Evolutionary conservation across 371 early-diverging fungal species (phyloP).

Genomic region (Coemansia sp.): DNA sequence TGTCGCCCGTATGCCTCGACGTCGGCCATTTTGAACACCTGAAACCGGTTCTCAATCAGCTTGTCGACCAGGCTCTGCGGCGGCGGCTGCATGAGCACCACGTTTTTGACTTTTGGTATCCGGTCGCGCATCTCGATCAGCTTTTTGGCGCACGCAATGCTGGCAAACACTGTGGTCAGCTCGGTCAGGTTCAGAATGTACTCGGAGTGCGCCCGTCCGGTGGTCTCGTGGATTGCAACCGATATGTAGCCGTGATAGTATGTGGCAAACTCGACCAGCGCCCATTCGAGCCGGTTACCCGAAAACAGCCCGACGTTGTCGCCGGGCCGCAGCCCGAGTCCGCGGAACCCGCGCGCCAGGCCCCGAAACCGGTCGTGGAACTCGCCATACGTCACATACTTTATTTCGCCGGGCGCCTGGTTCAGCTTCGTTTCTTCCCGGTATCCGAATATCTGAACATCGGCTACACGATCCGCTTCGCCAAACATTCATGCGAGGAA

Average conservation of each 20-base stretch:
- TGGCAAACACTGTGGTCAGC: constrained; percentile 67
- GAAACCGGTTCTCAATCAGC: constrained; percentile 35
- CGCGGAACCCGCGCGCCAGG: constrained; percentile 42
- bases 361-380: constrained; percentile 57
- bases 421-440: constrained; percentile 54
- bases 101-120: constrained; percentile 60
- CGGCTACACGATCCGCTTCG: constrained; percentile 10
- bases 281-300: constrained; percentile 94
- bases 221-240: constrained; percentile 92
- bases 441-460: constrained; percentile 36
- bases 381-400: constrained; percentile 75
- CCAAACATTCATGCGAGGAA: neutral
- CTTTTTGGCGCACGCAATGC: constrained; percentile 66
- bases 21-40: constrained; percentile 50
- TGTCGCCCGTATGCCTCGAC: constrained; percentile 63
- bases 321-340: constrained; percentile 42
- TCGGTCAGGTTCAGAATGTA: constrained; percentile 69
- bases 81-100: constrained; percentile 65
- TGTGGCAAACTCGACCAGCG: constrained; percentile 68
- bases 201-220: constrained; percentile 72
- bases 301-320: constrained; percentile 63
- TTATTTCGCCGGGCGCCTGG: constrained; percentile 50
- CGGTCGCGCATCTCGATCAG: constrained; percentile 63
- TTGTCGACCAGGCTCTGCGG: constrained; percentile 49
- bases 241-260: constrained; percentile 59